Evolutionary conservation across 208 protist species (phyloP), one percentile per base, ranked within the genome.

Genomic region (Acanthamoeba culbertsoni): DNA sequence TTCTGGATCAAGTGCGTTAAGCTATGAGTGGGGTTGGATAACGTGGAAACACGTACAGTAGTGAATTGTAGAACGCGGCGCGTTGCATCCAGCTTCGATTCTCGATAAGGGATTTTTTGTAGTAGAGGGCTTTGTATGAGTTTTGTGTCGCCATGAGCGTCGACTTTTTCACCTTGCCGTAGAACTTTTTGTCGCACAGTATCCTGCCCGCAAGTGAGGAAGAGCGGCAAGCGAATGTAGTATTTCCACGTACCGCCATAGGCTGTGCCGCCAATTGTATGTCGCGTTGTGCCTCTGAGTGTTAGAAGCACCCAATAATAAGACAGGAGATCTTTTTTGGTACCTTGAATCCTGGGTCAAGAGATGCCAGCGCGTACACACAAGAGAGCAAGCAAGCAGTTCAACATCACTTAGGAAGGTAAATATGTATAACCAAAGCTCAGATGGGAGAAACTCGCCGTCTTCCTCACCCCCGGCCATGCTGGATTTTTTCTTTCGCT

Each of bases 91-190:
- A 89, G 79, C 45, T 55, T 28, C 57, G 48, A 51, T 89, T 89
- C 51, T 89, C 79, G 23, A 89, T 89, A 51, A 89, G 79, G 31
- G 79, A 89, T 20, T 89, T 89, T n/a, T 65, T 48, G 42, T 89
- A 89, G 57, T 89, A 89, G 53, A 89, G 42, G 48, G 79, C 79
- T 42, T 89, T 89, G 48, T 89, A 89, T 26, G 53, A 68, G 42
- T 65, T 65, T 14, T 77, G 23, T 6, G 53, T 89, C 33, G 48
- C 79, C 48, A 68, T 57, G 23, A 89, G 79, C 18, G 79, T 89
- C 40, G 48, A 42, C 43, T 89, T 89, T 40, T 57, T 89, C 5
- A 89, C 79, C 51, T 89, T 89, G 28, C 79, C 79, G 6, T 46
- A 45, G 57, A 89, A 89, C 48, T 89, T 89, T 28, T 59, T 63